Base-by-base conservation (phyloP, 2,329 filamentous ascomycete species). In the Venturiaceae sp. region DNA sequence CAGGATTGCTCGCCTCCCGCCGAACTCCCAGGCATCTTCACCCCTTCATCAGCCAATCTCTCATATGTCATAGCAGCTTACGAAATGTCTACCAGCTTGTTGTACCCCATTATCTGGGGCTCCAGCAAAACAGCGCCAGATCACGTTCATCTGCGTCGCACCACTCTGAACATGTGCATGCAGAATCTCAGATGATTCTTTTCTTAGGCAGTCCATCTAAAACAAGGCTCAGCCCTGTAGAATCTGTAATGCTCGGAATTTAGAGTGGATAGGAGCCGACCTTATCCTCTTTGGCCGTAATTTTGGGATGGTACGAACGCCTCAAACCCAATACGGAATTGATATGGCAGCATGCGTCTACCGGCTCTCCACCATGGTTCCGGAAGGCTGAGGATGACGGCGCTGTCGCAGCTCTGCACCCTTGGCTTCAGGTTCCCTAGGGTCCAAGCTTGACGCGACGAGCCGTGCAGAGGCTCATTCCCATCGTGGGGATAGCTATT, bases 311-410 rank as follows among this genome's bases (percentile, higher is more conserved):
- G 44, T n/a, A 50, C 26, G 4, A 26, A 30, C 44, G 44, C 44
- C 44, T 30, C 44, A 30, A 50, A 47, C 44, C 44, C 26, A 16
- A 16, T 47, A 47, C 44, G 23, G 44, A 30, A 32, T n/a, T 50
- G 26, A 5, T n/a, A 50, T 50, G 44, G 11, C 44, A 50, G 26
- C 44, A 30, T 5, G 44, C 44, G 44, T 50, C 44, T 50, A n/a
- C n/a, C 44, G 44, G 44, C 44, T 50, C 44, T 50, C 44, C 44
- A 30, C 44, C 7, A 26, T 16, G 13, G 23, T 50, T 5, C 44
- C 44, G 44, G 44, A 47, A 50, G 44, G 44, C 44, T 50, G 44
- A 50, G 41, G 41, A 47, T 47, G 41, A 47, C 41, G 41, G 41
- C 44, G 9, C 13, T 50, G 44, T 50, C 44, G 44, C 44, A 50